These are phyloP conservation scores for Leccinellum luteum DNA, from an alignment of 768 basidiomycete genomes.

Conservation along the genomic window DNA sequence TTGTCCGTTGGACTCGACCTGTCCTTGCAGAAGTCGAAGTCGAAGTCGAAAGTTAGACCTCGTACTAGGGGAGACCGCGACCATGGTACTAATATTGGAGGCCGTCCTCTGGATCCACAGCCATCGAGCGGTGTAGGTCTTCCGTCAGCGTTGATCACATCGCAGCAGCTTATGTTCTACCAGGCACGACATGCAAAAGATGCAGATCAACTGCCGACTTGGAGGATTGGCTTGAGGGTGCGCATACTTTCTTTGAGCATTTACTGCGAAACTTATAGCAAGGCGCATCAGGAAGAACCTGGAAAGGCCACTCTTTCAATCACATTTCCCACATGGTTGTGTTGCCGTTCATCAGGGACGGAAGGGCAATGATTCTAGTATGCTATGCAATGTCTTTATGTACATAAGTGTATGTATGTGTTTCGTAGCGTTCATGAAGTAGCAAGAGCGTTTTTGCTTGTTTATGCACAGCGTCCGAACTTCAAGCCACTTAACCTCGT, in stretches of 20 bases:
- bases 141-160: neutral
- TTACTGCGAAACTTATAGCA: neutral
- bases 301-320: neutral
- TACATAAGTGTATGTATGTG: neutral
- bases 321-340: neutral
- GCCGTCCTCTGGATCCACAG: neutral
- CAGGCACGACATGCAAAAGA: neutral
- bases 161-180: neutral
- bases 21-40: no score
- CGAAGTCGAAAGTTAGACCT: no score
- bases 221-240: neutral
- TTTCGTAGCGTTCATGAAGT: no score
- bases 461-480: constrained; percentile 6
- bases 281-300: neutral
- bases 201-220: neutral
- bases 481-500: neutral
- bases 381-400: neutral
- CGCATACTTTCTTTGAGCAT: neutral
- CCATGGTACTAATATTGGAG: neutral
- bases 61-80: neutral
- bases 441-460: neutral
- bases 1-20: no score
- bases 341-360: neutral
- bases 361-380: neutral
- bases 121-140: neutral